Base-by-base conservation (phyloP, 345 rosid species). In the Populus euphratica region DNA sequence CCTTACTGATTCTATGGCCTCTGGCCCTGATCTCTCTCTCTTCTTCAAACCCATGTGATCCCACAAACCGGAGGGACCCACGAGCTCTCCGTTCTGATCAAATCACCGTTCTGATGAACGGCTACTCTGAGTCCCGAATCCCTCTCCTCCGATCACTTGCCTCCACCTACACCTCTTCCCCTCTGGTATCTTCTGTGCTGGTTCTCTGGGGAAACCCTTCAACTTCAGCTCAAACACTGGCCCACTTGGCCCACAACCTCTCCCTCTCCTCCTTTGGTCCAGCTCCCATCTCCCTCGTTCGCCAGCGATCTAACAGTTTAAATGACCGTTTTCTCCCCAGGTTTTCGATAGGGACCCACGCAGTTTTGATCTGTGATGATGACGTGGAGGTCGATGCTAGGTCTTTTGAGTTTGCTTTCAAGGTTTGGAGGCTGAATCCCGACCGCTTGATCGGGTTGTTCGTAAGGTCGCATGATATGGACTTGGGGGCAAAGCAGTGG, bases 141-240 rank as follows among this genome's bases (percentile, higher is more conserved):
- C 89, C 93, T 79, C 89, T 91, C 47, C 86, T 92, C 27, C 89
- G 75, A n/a, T 83, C 90, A 12, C 84, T 92, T 38, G 89, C 90
- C 2, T 68, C 87, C 25, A 31, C 90, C 5, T 92, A 89, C 76
- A 78, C 94, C 0, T 86, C 86, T 23, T 88, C 91, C 10, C 82
- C 91, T 0, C 49, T 86, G 8, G 92, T 92, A 1, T 87, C 89
- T 13, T 83, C 89, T 2, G 89, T 92, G 73, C 69, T 84, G 20
- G 81, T 92, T 74, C 89, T 90, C 10, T 90, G 94, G 94, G 97
- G 94, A 14, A 90, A 92, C 85, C 91, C 91, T 17, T 79, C 79
- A 81, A 90, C 97, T 23, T 56, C 87, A 1, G 36, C 59, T 62
- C 80, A 50, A 61, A 54, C 85, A 5, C 89, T 90, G 35, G 75